Conservation (phyloP, 176 grass and related monocot species). For the Aechmea fasciata region DNA sequence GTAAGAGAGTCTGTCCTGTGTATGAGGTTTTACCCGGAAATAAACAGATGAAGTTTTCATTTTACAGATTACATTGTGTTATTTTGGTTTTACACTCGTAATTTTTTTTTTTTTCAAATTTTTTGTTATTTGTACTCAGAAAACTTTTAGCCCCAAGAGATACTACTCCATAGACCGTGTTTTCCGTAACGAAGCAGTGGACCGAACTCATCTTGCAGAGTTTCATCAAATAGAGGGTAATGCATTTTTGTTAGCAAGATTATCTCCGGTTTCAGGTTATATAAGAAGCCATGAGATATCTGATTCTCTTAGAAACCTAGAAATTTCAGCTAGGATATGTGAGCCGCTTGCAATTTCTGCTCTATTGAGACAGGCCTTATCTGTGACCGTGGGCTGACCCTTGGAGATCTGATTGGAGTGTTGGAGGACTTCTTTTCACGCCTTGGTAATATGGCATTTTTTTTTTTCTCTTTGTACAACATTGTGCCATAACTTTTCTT, state of each 20-base stretch:
- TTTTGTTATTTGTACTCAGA: conserved; percentile 25
- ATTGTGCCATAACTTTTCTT: background rate
- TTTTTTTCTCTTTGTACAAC: conserved; percentile 4
- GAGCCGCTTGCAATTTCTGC: background rate
- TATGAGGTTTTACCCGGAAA: too few species aligned
- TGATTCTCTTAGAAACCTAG: background rate
- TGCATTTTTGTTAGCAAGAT: background rate
- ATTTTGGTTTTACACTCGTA: too few species aligned
- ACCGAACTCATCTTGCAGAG: conserved; percentile 92
- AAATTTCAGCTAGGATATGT: background rate
- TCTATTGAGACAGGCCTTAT: conserved; percentile 57
- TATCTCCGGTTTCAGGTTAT: conserved; percentile 8
- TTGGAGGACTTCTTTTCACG: conserved; percentile 92
- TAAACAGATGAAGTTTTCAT: too few species aligned
- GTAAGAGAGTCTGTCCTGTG: too few species aligned
- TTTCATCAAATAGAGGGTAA: conserved; percentile 98
- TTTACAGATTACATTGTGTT: too few species aligned
- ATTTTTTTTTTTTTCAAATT: too few species aligned
- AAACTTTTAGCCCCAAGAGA: conserved; percentile 77
- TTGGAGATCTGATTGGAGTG: conserved; percentile 92
- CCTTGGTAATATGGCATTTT: conserved; percentile 43
- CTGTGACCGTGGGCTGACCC: conserved; percentile 79
- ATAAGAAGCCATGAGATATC: conserved; percentile 1
- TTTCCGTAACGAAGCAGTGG: conserved; percentile 96
- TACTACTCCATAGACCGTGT: conserved; percentile 93